These are phyloP conservation scores for Ambrosiella cleistominuta DNA, from an alignment of 2,329 filamentous ascomycete genomes.

Conservation along the genomic window DNA sequence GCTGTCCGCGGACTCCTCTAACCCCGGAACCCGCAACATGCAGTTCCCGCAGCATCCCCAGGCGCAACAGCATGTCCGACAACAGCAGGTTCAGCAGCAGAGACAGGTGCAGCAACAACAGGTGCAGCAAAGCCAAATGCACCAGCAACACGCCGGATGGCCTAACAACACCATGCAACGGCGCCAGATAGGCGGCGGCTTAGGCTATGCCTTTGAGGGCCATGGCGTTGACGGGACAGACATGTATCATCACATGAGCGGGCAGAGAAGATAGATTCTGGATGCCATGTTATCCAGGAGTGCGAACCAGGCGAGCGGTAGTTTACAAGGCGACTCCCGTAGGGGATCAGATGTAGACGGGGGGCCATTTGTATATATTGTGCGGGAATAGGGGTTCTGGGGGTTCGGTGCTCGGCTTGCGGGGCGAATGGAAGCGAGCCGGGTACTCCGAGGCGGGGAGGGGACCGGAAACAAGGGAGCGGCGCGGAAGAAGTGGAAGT, in stretches of 20 bases:
- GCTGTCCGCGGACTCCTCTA: neutral
- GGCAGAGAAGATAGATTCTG: neutral
- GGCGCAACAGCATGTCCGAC: neutral
- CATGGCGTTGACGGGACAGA: neutral
- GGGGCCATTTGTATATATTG: no score
- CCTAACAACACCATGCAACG: no score
- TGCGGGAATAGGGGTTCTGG: no score
- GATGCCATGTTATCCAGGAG: no score
- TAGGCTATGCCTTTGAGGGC: slow-evolving; percentile 6
- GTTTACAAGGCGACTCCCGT: no score
- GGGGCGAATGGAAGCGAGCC: no score
- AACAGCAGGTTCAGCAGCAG: slow-evolving; percentile 1
- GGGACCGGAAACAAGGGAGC: no score
- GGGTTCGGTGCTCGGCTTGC: no score
- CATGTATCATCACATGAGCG: neutral
- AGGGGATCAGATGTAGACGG: no score
- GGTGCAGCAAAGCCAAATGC: slow-evolving; percentile 5
- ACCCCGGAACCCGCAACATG: neutral
- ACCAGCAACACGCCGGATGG: neutral
- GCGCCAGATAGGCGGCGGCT: neutral
- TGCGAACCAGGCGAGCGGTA: no score
- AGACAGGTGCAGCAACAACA: slow-evolving; percentile 5
- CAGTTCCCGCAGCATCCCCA: slow-evolving; percentile 8
- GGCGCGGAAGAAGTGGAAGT: no score
- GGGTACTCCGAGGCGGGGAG: no score